Evolutionary conservation across 495 filamentous ascomycete species (phyloP).

Genomic region (Aspergillus haitiensis): DNA sequence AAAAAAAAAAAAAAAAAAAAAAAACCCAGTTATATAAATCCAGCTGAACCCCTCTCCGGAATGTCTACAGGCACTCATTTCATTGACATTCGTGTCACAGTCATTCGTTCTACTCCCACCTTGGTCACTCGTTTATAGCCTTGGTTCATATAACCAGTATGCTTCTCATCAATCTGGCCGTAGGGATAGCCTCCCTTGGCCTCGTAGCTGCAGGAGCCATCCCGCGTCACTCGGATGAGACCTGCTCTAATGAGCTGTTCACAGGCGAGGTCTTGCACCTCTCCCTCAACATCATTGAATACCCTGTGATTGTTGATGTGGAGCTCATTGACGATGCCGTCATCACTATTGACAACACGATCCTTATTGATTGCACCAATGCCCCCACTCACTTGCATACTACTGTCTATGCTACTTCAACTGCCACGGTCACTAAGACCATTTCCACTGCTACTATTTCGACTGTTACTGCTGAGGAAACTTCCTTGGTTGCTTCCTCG

Average conservation of each 20-base stretch:
- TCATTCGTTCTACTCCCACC: neutral
- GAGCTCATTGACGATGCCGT: constrained; percentile 21
- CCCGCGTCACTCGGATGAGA: constrained; percentile 11
- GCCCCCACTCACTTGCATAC: constrained; percentile 24
- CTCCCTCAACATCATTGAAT: constrained; percentile 24
- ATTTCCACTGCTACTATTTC: constrained; percentile 22
- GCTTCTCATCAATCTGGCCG: constrained; percentile 11
- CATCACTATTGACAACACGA: constrained; percentile 23
- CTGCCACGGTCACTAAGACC: constrained; percentile 23
- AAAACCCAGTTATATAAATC: too few species aligned
- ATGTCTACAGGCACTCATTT: too few species aligned
- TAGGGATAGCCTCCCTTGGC: constrained; percentile 19
- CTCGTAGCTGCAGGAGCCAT: constrained; percentile 17
- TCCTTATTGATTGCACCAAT: constrained; percentile 23
- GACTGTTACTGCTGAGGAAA: neutral
- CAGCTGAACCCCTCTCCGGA: too few species aligned
- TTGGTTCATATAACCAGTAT: constrained; percentile 2
- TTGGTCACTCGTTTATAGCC: neutral
- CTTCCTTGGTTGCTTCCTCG: neutral
- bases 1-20: too few species aligned
- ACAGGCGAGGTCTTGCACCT: constrained; percentile 24
- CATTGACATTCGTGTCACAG: too few species aligned
- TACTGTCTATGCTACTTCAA: constrained; percentile 19
- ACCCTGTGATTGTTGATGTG: constrained; percentile 21
- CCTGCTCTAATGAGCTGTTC: constrained; percentile 19